Evolutionary conservation across 1,139 yeast genomes (phyloP).

Genomic region (Kluyveromyces marxianus): DNA sequence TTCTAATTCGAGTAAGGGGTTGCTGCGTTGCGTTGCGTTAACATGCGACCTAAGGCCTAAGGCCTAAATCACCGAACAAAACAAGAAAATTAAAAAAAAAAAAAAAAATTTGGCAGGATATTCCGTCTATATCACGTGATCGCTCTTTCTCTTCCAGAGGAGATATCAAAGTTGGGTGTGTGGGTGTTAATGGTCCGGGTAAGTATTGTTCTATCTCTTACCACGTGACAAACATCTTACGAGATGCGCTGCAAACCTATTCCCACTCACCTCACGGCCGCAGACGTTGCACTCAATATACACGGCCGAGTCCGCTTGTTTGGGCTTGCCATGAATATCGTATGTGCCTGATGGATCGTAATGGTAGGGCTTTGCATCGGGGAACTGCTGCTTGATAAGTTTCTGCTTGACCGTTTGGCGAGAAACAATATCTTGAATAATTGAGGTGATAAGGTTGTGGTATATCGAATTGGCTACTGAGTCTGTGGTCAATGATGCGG

Average conservation of each 20-base stretch:
- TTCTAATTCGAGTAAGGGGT: too few relatives aligned
- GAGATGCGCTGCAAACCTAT: constrained; percentile 86
- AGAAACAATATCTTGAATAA: constrained; percentile 30
- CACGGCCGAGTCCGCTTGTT: constrained; percentile 28
- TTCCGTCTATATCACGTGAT: background rate
- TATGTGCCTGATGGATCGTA: constrained; percentile 21
- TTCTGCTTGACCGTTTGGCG: constrained; percentile 22
- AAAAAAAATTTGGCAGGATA: background rate
- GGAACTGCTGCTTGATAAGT: constrained; percentile 20
- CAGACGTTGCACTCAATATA: constrained; percentile 80
- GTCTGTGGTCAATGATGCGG: constrained; percentile 16
- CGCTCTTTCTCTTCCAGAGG: background rate
- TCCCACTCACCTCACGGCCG: constrained; percentile 79
- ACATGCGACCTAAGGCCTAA: too few relatives aligned
- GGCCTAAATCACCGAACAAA: too few relatives aligned
- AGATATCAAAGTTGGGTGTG: background rate
- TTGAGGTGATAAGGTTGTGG: constrained; percentile 21
- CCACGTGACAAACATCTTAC: constrained; percentile 73
- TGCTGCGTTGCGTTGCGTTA: too few relatives aligned
- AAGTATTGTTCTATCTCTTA: background rate
- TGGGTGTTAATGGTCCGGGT: background rate
- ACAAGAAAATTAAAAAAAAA: background rate
- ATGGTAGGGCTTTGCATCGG: constrained; percentile 19
- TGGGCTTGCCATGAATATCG: constrained; percentile 26
- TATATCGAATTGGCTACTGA: constrained; percentile 21